These are phyloP conservation scores for Fusarium lyarnte DNA, from an alignment of 2,329 filamentous ascomycete genomes.

Conservation along the genomic window DNA sequence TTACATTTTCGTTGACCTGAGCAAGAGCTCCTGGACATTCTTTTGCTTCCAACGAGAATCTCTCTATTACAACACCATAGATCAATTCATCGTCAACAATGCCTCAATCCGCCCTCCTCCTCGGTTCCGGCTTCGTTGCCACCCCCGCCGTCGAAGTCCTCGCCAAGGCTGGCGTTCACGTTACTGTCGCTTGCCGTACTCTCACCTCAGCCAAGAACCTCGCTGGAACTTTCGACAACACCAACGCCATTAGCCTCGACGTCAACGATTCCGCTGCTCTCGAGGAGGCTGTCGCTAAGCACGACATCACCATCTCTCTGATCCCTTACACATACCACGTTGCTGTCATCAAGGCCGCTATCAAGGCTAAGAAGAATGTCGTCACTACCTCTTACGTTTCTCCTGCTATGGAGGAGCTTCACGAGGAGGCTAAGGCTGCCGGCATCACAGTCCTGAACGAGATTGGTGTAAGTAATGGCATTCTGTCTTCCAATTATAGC, in stretches of 20 bases:
- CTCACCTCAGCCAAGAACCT: conserved; percentile 81
- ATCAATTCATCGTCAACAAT: conserved; percentile 17
- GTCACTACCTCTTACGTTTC: conserved; percentile 96
- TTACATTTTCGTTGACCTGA: conserved; percentile 7
- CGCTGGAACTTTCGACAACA: conserved; percentile 74
- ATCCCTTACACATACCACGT: conserved; percentile 95
- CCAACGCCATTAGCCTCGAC: conserved; percentile 83
- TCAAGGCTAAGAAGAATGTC: conserved; percentile 93
- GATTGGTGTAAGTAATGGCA: conserved; percentile 70
- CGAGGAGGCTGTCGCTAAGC: conserved; percentile 81
- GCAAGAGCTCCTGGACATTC: conserved; percentile 11
- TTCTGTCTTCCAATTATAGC: background rate
- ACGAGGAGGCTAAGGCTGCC: conserved; percentile 83
- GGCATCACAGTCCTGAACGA: conserved; percentile 99
- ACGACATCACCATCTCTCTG: conserved; percentile 81
- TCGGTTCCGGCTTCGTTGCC: conserved; percentile 67
- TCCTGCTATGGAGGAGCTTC: conserved; percentile 89
- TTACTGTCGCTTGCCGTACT: conserved; percentile 84
- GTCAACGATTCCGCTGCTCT: conserved; percentile 80
- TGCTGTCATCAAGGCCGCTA: conserved; percentile 90
- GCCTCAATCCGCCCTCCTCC: conserved; percentile 44
- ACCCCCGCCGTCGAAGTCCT: conserved; percentile 73
- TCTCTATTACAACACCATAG: conserved; percentile 1
- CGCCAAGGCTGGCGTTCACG: conserved; percentile 65
- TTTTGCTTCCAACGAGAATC: conserved; percentile 17